Conservation (phyloP, 139 green algal species). For the Chlamydomonas eustigma region DNA sequence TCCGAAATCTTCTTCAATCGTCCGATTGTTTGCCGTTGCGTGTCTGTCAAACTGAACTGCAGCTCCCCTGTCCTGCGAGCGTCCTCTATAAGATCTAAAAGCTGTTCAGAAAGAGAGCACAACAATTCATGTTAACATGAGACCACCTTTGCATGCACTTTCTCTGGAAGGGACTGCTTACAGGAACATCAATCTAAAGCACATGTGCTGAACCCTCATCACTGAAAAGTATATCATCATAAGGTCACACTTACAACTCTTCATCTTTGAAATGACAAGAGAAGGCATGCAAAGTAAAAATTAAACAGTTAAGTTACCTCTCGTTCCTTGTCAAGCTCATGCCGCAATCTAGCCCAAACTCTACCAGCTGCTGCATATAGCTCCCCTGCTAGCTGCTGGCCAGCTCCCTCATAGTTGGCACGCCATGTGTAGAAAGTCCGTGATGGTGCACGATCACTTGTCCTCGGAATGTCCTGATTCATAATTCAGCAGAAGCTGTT, state of each 20-base stretch:
- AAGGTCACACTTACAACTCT: too few species aligned
- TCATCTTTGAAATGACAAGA: too few species aligned
- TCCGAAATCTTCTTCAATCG: constrained; percentile 22
- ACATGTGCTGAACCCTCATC: too few species aligned
- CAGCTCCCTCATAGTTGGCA: constrained; percentile 29
- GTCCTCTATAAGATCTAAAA: constrained; percentile 52
- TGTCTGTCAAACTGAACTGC: constrained; percentile 39
- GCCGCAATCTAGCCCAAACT: constrained; percentile 51
- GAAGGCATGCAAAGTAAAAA: not conserved
- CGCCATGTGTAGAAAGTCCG: constrained; percentile 84
- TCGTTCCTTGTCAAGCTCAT: constrained; percentile 57
- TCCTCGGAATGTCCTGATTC: constrained; percentile 78
- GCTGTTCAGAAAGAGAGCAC: constrained; percentile 21
- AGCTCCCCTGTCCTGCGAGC: constrained; percentile 11
- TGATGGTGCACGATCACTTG: constrained; percentile 66
- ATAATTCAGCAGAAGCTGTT: too few species aligned
- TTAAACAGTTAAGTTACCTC: constrained; percentile 35
- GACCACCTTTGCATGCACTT: too few species aligned
- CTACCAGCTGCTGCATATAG: constrained; percentile 62
- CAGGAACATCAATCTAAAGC: too few species aligned
- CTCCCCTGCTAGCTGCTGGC: constrained; percentile 35
- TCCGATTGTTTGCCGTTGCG: constrained; percentile 31
- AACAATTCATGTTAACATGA: too few species aligned
- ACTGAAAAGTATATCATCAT: too few species aligned
- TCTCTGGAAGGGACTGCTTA: too few species aligned